phyloP scores from a whole-genome alignment of 2,329 filamentous ascomycete genomes.

The Exophiala xenobiotica region DNA sequence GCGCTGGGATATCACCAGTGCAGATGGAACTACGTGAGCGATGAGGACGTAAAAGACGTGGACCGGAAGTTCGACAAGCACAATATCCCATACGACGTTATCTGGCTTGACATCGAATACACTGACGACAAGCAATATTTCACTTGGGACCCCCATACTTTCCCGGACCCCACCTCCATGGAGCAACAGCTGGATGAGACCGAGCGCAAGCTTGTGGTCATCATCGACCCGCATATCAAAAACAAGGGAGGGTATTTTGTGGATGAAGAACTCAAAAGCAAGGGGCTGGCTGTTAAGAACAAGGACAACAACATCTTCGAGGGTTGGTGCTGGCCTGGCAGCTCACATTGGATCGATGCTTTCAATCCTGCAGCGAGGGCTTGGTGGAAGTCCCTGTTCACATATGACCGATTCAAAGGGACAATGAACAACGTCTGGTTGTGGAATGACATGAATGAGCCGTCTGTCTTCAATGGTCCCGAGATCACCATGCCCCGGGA shows the following conservation, averaged over 20 bases:
- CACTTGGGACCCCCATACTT: constrained; percentile 89
- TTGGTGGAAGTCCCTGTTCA: constrained; percentile 90
- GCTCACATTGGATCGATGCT: constrained; percentile 92
- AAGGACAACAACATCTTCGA: constrained; percentile 89
- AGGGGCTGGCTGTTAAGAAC: constrained; percentile 80
- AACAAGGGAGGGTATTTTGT: constrained; percentile 77
- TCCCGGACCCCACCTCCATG: constrained; percentile 83
- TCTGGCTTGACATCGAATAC: constrained; percentile 98
- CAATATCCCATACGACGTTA: constrained; percentile 95
- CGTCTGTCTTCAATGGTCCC: constrained; percentile 96
- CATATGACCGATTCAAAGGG: constrained; percentile 83
- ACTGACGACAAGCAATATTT: constrained; percentile 98
- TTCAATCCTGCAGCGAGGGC: constrained; percentile 89
- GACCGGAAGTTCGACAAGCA: constrained; percentile 94
- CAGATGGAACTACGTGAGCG: constrained; percentile 97
- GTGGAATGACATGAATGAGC: constrained; percentile 99
- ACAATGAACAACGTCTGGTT: constrained; percentile 84
- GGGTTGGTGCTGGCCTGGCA: constrained; percentile 98
- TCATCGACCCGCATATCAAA: constrained; percentile 98
- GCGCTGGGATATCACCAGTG: constrained; percentile 94
- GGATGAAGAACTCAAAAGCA: constrained; percentile 76
- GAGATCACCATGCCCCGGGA: constrained; percentile 99
- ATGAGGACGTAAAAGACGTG: constrained; percentile 95
- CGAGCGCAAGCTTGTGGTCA: constrained; percentile 85
- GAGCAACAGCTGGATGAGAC: constrained; percentile 80